Evolutionary conservation across 352 stramenopile genomes (phyloP), one percentile per base, ranked within the genome.

Genomic region (Thalassiosira mediterranea): DNA sequence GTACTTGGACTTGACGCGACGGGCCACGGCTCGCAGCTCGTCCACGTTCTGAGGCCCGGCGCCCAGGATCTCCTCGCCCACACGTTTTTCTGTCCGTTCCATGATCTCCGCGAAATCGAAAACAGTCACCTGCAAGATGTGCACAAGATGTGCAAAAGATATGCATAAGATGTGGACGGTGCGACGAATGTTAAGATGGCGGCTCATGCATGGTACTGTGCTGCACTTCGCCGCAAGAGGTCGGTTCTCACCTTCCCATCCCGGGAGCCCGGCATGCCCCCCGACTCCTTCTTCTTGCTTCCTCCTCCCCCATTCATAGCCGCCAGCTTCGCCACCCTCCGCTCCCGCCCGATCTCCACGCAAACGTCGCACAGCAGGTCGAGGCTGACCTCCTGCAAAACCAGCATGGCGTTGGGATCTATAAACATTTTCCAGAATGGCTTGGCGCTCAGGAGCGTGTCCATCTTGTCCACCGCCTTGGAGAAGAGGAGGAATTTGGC

Each of bases 381-480:
- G 68, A 93, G 84, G 32, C 76, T 74, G 1, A 90, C 65, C 69
- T 91, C 83, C 59, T 91, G 85, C 34, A 89, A 69, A 26, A 84
- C 75, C 31, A 91, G 58, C 63, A 93, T 80, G 19, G 88, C 72
- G 69, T 90, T 88, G 10, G 88, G 88, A 80, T 91, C 79, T 23
- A 78, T 81, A 81, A 91, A 93, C 79, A 90, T 89, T 72, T 78
- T 88, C 88, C 88, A 93, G 79, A 91, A 93, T 25, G 85, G 81
- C 54, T 93, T 93, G 56, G 89, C 77, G 11, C 64, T 84, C 15
- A 93, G 58, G 11, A 93, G 52, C 5, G 86, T 85, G 77, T 93
- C 88, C 85, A 93, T 91, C 13, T 83, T 81, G 61, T 93, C 87
- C n/a, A 88, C 72, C 19, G 44, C 53, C 47, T 91, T 92, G 11